phyloP scores from a whole-genome alignment of 1,284 basidiomycete species.

The Schizophyllum amplum region DNA sequence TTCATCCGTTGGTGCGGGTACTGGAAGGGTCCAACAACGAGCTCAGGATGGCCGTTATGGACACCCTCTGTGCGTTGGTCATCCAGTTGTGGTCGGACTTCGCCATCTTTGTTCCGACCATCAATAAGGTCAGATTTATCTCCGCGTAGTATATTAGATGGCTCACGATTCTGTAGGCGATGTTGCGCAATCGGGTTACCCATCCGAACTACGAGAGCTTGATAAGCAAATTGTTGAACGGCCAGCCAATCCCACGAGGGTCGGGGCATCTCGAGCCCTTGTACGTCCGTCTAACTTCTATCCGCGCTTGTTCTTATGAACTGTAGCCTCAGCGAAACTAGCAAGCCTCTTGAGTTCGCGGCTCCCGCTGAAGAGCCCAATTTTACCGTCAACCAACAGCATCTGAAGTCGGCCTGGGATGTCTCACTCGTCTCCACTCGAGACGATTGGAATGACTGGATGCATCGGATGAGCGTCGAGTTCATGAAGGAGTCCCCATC shows the following conservation, averaged over 20 bases:
- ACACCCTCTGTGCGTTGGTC: conserved; percentile 88
- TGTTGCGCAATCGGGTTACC: conserved; percentile 35
- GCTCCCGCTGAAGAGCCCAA: conserved; percentile 79
- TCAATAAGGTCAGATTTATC: conserved; percentile 69
- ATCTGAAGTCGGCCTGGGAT: conserved; percentile 97
- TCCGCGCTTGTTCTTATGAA: conserved; percentile 7
- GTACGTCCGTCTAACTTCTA: conserved; percentile 27
- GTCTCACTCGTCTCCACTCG: conserved; percentile 71
- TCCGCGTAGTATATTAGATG: background rate
- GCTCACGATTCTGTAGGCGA: background rate
- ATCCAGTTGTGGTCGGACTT: conserved; percentile 95
- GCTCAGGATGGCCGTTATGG: conserved; percentile 83
- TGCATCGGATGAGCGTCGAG: conserved; percentile 89
- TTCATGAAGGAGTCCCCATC: conserved; percentile 99
- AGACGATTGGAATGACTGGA: conserved; percentile 97
- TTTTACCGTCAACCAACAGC: conserved; percentile 95
- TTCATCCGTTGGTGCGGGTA: conserved; percentile 91
- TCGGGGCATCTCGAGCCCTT: conserved; percentile 50
- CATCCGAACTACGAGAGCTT: conserved; percentile 87
- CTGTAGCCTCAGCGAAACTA: conserved; percentile 45
- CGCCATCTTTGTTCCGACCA: conserved; percentile 94
- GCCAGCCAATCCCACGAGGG: conserved; percentile 85
- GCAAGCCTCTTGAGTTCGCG: conserved; percentile 60
- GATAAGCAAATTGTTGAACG: conserved; percentile 84
- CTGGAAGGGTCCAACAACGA: conserved; percentile 78